Conservation (phyloP, 2,329 filamentous ascomycete genomes). For the Monosporascus cannonballus region DNA sequence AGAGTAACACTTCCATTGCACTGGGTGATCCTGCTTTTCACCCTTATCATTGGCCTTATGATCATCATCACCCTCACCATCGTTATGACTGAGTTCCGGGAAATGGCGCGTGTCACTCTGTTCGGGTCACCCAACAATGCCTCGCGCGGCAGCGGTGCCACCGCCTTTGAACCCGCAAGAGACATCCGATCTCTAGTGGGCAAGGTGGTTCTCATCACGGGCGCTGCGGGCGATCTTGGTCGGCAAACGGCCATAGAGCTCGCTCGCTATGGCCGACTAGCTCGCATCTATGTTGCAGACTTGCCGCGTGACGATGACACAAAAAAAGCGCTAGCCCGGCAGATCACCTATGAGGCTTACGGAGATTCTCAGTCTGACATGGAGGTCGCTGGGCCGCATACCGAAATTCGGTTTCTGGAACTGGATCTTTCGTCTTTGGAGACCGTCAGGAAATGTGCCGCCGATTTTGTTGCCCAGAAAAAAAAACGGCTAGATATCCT, state of each 20-base stretch:
- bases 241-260: conserved; percentile 9
- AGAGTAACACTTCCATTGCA: no score
- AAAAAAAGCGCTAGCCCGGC: conserved; percentile 2
- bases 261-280: conserved; percentile 6
- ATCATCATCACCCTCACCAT: neutral
- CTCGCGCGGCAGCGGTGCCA: neutral
- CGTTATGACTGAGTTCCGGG: conserved; percentile 1
- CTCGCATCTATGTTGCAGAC: conserved; percentile 10
- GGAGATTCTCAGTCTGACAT: neutral
- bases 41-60: neutral
- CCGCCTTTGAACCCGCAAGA: conserved; percentile 6
- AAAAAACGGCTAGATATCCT: conserved; percentile 7
- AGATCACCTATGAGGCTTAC: conserved; percentile 4
- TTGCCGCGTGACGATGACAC: conserved; percentile 3
- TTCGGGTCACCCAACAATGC: conserved; percentile 6
- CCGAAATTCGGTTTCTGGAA: conserved; percentile 1
- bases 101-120: conserved; percentile 3
- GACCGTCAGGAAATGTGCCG: conserved; percentile 1
- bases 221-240: conserved; percentile 2
- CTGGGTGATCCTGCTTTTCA: neutral
- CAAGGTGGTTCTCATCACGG: conserved; percentile 11
- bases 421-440: conserved; percentile 7
- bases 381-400: neutral
- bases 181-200: conserved; percentile 9
- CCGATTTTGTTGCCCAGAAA: conserved; percentile 1